phyloP scores from a whole-genome alignment of 2,329 filamentous ascomycete genomes.

The Penicillium crustosum region DNA sequence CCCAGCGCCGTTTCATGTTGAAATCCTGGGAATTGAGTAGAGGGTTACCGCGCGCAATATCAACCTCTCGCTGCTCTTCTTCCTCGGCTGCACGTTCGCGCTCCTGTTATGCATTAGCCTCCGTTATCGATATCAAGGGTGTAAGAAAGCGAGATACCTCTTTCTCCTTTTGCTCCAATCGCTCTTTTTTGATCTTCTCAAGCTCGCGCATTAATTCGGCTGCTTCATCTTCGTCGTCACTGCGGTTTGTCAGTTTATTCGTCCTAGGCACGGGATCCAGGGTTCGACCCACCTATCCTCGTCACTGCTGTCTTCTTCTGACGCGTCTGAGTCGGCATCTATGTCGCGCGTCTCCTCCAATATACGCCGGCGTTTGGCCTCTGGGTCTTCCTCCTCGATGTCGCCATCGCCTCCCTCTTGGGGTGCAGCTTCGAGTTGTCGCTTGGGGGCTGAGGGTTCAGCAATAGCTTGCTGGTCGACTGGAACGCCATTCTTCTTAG shows the following conservation, averaged over 20 bases:
- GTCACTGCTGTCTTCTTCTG: slow-evolving; percentile 59
- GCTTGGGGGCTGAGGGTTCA: slow-evolving; percentile 56
- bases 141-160: slow-evolving; percentile 50
- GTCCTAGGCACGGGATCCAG: no score
- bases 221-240: slow-evolving; percentile 74
- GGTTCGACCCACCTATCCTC: slow-evolving; percentile 53
- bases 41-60: slow-evolving; percentile 91
- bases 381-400: slow-evolving; percentile 63
- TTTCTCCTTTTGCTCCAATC: slow-evolving; percentile 75
- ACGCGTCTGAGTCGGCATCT: slow-evolving; percentile 74
- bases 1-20: slow-evolving; percentile 83
- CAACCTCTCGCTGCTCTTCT: slow-evolving; percentile 76
- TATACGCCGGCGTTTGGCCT: slow-evolving; percentile 81
- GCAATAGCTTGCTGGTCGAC: slow-evolving; percentile 46
- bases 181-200: slow-evolving; percentile 87
- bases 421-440: slow-evolving; percentile 58
- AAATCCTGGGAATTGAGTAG: slow-evolving; percentile 86
- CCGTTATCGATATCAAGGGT: background rate
- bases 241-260: slow-evolving; percentile 40
- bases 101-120: slow-evolving; percentile 54
- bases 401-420: slow-evolving; percentile 31
- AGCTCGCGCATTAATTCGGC: slow-evolving; percentile 89
- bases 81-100: slow-evolving; percentile 77
- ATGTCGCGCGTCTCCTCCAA: slow-evolving; percentile 84
- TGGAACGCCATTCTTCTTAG: slow-evolving; percentile 72